Percentiles rank a stretch among this genome's conserved stretches.
phyloP scores from a whole-genome alignment of 768 basidiomycete species.

The Agaricus subrufescens region DNA sequence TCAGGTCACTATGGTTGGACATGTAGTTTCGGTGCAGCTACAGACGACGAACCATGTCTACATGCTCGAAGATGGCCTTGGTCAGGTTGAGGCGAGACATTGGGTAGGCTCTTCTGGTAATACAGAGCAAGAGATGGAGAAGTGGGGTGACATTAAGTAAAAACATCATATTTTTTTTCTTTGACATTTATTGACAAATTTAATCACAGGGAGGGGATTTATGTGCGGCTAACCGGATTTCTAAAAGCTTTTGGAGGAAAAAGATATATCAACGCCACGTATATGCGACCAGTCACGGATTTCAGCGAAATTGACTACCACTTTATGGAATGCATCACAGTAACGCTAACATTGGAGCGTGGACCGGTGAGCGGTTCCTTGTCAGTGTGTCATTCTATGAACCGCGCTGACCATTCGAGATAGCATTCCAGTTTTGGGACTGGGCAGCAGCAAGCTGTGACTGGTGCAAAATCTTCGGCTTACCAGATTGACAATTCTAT shows the following conservation, averaged over 20 bases:
- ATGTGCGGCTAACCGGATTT: slow-evolving; percentile 76
- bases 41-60: slow-evolving; percentile 83
- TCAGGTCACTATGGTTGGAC: slow-evolving; percentile 27
- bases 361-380: slow-evolving; percentile 47
- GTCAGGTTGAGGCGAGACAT: slow-evolving; percentile 67
- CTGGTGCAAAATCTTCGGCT: slow-evolving; percentile 24
- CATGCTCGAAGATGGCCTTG: slow-evolving; percentile 83
- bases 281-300: slow-evolving; percentile 66
- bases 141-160: slow-evolving; percentile 44
- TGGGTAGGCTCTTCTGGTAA: slow-evolving; percentile 65
- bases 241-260: slow-evolving; percentile 81
- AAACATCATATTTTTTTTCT: slow-evolving; percentile 5
- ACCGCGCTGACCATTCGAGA: neutral
- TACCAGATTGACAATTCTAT: slow-evolving; percentile 32
- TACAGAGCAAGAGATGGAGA: slow-evolving; percentile 47
- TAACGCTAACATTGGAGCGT: slow-evolving; percentile 59
- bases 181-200: neutral
- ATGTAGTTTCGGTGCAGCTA: slow-evolving; percentile 60
- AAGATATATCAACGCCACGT: slow-evolving; percentile 74
- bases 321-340: slow-evolving; percentile 66
- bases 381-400: neutral
- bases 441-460: slow-evolving; percentile 14
- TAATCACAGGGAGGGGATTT: slow-evolving; percentile 60
- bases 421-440: slow-evolving; percentile 31
- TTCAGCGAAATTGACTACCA: slow-evolving; percentile 82